Conservation (phyloP, 768 basidiomycete species). For the Neoboletus brunneissimus region DNA sequence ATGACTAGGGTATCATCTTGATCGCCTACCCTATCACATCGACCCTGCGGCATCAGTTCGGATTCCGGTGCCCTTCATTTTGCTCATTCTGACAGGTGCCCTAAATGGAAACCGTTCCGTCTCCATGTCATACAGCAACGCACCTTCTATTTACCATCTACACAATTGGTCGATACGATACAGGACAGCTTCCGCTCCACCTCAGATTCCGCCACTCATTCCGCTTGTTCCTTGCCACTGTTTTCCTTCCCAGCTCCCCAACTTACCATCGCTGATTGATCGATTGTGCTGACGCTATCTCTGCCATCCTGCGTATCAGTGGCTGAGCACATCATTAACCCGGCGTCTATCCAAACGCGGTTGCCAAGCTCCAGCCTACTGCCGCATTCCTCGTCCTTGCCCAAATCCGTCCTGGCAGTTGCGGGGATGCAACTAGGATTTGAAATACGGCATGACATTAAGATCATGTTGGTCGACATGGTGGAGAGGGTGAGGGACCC, state of each 20-base stretch:
- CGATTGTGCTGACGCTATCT: constrained; percentile 5
- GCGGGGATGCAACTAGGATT: constrained; percentile 18
- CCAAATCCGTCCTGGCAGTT: constrained; percentile 19
- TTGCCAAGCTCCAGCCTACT: constrained; percentile 24
- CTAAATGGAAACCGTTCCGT: constrained; percentile 25
- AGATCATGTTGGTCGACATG: constrained; percentile 10
- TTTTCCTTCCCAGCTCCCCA: background rate
- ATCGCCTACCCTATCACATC: constrained; percentile 38
- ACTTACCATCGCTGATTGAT: constrained; percentile 14
- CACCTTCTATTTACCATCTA: constrained; percentile 15
- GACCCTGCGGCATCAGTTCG: constrained; percentile 33
- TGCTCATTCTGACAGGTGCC: constrained; percentile 8
- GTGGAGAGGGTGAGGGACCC: constrained; percentile 10
- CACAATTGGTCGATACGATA: constrained; percentile 22
- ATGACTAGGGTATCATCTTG: constrained; percentile 31
- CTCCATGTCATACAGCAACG: constrained; percentile 21
- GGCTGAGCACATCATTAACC: background rate
- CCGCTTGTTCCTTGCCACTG: background rate
- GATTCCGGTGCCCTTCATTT: constrained; percentile 33
- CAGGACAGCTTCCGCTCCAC: constrained; percentile 10
- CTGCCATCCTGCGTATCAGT: constrained; percentile 9
- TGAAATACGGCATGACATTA: constrained; percentile 13
- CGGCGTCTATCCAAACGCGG: constrained; percentile 14
- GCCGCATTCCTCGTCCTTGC: constrained; percentile 14
- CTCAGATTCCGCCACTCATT: background rate